These are phyloP conservation scores for Ashbya aceris DNA, from an alignment of 1,139 yeast species.

Conservation along the genomic window DNA sequence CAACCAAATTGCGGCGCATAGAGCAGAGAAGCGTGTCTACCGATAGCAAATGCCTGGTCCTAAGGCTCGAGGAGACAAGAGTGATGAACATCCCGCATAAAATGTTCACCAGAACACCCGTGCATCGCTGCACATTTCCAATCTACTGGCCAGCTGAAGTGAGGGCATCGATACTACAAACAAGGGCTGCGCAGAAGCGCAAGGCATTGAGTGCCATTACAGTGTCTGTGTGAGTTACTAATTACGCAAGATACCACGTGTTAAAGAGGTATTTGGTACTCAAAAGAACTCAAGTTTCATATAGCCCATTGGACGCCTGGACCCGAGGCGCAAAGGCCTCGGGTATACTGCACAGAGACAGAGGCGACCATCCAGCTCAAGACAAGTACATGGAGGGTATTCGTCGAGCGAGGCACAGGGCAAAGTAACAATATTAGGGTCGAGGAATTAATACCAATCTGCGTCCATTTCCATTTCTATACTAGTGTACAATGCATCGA, in stretches of 20 bases:
- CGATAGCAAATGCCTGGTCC: no score
- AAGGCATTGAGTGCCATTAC: neutral
- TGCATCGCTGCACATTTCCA: neutral
- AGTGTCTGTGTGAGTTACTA: conserved; percentile 9
- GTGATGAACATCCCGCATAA: neutral
- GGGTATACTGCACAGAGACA: neutral
- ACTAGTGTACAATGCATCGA: no score
- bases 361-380: conserved; percentile 46
- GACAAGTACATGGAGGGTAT: conserved; percentile 29
- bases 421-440: conserved; percentile 21
- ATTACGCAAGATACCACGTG: conserved; percentile 9
- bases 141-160: neutral
- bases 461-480: no score
- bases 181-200: neutral
- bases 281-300: conserved; percentile 13
- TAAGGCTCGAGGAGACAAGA: no score
- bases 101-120: neutral
- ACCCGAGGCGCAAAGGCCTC: neutral
- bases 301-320: conserved; percentile 12
- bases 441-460: neutral
- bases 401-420: conserved; percentile 70
- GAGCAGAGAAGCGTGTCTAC: neutral
- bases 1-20: conserved; percentile 30
- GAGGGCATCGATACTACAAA: neutral
- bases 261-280: conserved; percentile 11